A percentile compares a stretch with the other conserved stretches of the same genome.
Conservation (phyloP, 2,329 filamentous ascomycete species). For the Colletotrichum sp. region DNA sequence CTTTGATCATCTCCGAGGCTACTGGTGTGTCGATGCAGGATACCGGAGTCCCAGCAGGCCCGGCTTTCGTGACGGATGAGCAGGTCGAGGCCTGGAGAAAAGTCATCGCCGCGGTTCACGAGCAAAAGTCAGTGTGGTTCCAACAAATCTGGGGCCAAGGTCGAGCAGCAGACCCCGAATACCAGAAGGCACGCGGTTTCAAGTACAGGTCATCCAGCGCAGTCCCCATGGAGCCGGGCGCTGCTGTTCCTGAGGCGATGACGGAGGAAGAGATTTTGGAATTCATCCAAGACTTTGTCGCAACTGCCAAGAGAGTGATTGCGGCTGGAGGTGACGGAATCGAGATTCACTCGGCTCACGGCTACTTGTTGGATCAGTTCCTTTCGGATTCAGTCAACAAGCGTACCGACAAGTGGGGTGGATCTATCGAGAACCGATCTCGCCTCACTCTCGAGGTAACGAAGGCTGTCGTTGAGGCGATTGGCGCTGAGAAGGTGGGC, state of each 20-base stretch:
- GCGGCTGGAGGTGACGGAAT: conserved; percentile 69
- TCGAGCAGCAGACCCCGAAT: conserved; percentile 8
- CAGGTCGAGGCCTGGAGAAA: conserved; percentile 29
- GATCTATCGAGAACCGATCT: conserved; percentile 51
- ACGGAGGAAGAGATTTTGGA: conserved; percentile 64
- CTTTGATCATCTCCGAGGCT: conserved; percentile 32
- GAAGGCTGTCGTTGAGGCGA: conserved; percentile 26
- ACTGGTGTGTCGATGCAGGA: conserved; percentile 28
- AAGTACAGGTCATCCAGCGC: conserved; percentile 8
- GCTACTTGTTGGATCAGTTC: conserved; percentile 66
- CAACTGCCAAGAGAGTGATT: conserved; percentile 53
- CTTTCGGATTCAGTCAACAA: conserved; percentile 41
- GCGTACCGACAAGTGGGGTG: conserved; percentile 57
- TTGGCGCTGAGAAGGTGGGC: conserved; percentile 39
- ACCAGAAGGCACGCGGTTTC: conserved; percentile 3
- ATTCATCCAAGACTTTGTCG: conserved; percentile 61
- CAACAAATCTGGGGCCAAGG: conserved; percentile 23
- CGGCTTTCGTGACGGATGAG: conserved; percentile 48
- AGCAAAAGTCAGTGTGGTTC: conserved; percentile 31
- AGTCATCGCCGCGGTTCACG: conserved; percentile 30
- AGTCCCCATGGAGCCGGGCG: not conserved
- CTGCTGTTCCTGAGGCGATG: conserved; percentile 59
- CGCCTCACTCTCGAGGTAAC: conserved; percentile 52
- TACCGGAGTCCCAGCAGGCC: conserved; percentile 27
- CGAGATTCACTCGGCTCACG: conserved; percentile 58